These are phyloP conservation scores for Aspergillus sp. DNA, from an alignment of 2,329 filamentous ascomycete species.

Conservation along the genomic window DNA sequence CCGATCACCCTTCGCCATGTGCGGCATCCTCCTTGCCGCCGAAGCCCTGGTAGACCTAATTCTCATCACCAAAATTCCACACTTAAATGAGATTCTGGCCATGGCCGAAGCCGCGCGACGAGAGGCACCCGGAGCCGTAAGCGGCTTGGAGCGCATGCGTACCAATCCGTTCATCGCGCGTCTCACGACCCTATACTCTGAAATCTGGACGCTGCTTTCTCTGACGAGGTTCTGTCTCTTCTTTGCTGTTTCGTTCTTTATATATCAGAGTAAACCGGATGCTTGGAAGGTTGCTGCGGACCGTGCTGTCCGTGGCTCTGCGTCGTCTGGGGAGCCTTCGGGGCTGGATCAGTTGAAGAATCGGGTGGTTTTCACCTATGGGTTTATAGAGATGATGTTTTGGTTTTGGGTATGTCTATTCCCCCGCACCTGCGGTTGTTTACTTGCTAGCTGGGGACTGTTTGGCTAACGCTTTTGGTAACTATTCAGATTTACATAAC, in stretches of 20 bases:
- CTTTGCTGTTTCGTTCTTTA: slow-evolving; percentile 37
- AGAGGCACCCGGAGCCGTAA: slow-evolving; percentile 24
- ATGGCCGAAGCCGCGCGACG: slow-evolving; percentile 63
- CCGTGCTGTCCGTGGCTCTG: neutral
- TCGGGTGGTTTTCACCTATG: slow-evolving; percentile 78
- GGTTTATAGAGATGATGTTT: slow-evolving; percentile 76
- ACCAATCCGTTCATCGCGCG: slow-evolving; percentile 26
- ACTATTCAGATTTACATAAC: slow-evolving; percentile 32
- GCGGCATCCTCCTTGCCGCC: slow-evolving; percentile 69
- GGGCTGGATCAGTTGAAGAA: slow-evolving; percentile 73
- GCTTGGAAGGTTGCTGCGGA: slow-evolving; percentile 21
- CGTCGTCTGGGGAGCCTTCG: neutral
- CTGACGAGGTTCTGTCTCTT: slow-evolving; percentile 37
- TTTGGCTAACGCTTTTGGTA: slow-evolving; percentile 11
- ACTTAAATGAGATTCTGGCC: slow-evolving; percentile 68
- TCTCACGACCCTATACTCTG: slow-evolving; percentile 35
- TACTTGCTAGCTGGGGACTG: neutral
- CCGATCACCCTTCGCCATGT: slow-evolving; percentile 65
- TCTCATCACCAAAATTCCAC: slow-evolving; percentile 55
- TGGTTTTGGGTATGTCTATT: slow-evolving; percentile 73
- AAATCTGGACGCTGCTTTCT: slow-evolving; percentile 39
- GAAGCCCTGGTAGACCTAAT: slow-evolving; percentile 65
- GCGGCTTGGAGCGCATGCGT: slow-evolving; percentile 19
- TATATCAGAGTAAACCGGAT: slow-evolving; percentile 34
- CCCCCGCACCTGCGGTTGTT: neutral